Base-by-base conservation (phyloP, 2,329 filamentous ascomycete genomes). In the Colletotrichum coccodes region DNA sequence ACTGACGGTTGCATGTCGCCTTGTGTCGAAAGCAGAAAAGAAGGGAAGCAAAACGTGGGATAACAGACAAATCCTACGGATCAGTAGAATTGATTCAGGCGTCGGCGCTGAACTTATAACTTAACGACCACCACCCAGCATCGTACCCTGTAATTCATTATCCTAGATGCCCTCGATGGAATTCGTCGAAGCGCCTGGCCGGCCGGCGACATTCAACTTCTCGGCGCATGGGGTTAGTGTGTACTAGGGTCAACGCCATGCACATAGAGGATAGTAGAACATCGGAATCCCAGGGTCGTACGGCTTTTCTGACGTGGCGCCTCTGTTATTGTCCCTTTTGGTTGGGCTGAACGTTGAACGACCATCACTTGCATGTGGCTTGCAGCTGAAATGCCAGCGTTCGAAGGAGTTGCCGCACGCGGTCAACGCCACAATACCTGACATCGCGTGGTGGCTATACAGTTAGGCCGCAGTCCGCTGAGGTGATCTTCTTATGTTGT, bases 381-480 rank as follows among this genome's bases (percentile, higher is more conserved):
- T 60, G 44, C 21, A 38, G 57, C 57, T 60, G 57, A 60, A 49
- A 30, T 60, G 32, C 42, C 57, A 60, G 21, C 16, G 16, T 9
- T 30, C 16, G 32, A 21, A 21, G 21, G 14, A 38, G 30, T 28
- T 21, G 32, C 57, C 44, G 57, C 44, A 38, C 9, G 44, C 44
- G 21, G 44, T 14, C 42, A 38, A 21, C 30, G 30, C 57, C 57
- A 60, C 44, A 38, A 38, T 36, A 38, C 21, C 32, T 36, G 57
- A 23, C 32, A 38, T 5, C 7, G 21, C 42, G 28, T 60, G 30
- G 40, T 34, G 44, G 40, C 40, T 32, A 34, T 46, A 40, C 40
- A 9, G n/a, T 40, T 32, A 18, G n/a, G 30, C 18, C 12, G 21
- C 54, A 11, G 40, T 30, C 26, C 11, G 18, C 47, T 12, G 12